These are phyloP conservation scores for Saccharomyces hybrid DNA, from an alignment of 1,139 yeast species.

Conservation along the genomic window DNA sequence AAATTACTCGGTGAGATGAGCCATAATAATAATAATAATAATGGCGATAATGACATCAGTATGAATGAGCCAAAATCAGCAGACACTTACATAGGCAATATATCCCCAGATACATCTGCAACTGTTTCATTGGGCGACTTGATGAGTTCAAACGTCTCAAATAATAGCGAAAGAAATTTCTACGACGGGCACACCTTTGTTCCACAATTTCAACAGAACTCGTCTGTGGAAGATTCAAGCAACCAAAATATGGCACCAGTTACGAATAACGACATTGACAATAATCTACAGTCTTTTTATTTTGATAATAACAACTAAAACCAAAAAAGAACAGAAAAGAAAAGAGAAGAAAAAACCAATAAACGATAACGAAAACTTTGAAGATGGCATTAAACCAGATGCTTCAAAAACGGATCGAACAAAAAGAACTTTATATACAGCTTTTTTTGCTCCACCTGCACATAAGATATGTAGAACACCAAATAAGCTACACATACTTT, in stretches of 20 bases:
- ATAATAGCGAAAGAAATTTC: neutral
- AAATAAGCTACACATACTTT: neutral
- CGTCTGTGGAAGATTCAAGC: neutral
- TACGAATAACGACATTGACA: constrained; percentile 8
- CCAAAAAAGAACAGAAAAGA: neutral
- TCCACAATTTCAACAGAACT: neutral
- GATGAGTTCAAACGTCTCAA: constrained; percentile 1
- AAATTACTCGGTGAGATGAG: constrained; percentile 1
- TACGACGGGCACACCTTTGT: neutral
- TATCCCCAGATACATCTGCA: constrained; percentile 8
- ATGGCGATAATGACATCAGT: constrained; percentile 4
- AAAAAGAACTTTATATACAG: neutral
- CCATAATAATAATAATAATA: neutral
- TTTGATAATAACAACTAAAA: constrained; percentile 3
- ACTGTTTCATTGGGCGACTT: constrained; percentile 7
- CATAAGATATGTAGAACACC: neutral
- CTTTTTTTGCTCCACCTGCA: neutral
- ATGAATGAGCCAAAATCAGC: neutral
- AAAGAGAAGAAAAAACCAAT: neutral
- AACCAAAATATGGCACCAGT: neutral
- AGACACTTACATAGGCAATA: constrained; percentile 2
- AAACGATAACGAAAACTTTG: neutral
- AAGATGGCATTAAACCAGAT: neutral
- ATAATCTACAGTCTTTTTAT: constrained; percentile 6
- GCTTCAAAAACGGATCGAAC: neutral